A percentile compares a stretch with the other conserved stretches of the same genome.
These are phyloP conservation scores for Blastocystis sp. DNA, from an alignment of 352 stramenopile species.

Conservation along the genomic window DNA sequence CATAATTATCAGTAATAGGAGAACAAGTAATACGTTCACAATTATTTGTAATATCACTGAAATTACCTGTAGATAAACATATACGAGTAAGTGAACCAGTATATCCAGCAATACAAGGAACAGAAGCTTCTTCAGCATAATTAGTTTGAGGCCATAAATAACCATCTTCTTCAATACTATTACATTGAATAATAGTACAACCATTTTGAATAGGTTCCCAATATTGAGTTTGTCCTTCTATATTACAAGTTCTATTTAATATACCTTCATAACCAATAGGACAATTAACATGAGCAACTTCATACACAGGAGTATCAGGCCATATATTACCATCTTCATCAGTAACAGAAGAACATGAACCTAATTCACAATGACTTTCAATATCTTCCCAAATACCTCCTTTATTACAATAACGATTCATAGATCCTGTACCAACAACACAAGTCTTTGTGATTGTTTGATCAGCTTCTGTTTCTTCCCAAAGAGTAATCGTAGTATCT, in stretches of 20 bases:
- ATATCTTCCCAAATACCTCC: slow-evolving; percentile 6
- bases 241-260: too few species aligned
- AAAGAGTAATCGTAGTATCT: not conserved
- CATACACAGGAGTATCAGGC: too few species aligned
- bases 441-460: too few species aligned
- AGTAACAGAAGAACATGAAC: slow-evolving; percentile 4
- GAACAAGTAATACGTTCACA: too few species aligned
- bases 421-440: too few species aligned
- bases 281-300: too few species aligned
- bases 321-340: not conserved
- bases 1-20: too few species aligned
- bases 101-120: slow-evolving; percentile 14
- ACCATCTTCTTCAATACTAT: not conserved
- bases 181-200: slow-evolving; percentile 35
- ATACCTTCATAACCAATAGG: too few species aligned
- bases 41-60: slow-evolving; percentile 20
- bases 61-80: slow-evolving; percentile 7
- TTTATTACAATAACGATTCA: not conserved
- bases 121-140: not conserved
- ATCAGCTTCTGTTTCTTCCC: not conserved
- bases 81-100: not conserved
- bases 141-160: slow-evolving; percentile 22
- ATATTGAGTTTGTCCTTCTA: too few species aligned
- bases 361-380: slow-evolving; percentile 1
- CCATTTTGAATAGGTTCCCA: slow-evolving; percentile 16